Evolutionary conservation across 441 rosid genomes (phyloP), one percentile per base, ranked within the genome.

Genomic region (Arabidopsis lyrata): DNA sequence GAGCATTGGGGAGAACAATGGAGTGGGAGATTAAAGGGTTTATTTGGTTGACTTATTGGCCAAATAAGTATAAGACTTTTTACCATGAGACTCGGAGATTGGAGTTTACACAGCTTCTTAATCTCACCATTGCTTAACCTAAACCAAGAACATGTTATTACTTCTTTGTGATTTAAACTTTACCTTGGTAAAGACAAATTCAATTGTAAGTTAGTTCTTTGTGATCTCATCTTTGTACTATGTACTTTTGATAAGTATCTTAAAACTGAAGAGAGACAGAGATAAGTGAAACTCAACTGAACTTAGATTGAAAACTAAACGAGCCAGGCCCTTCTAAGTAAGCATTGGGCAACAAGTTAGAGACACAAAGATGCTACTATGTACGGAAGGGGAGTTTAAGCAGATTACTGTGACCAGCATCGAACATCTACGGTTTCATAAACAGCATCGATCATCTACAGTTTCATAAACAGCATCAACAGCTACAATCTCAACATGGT

Each of bases 21-120:
- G 95, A 87, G 66, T 91, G 90, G 89, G 98, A 93, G 63, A 78
- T 93, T 16, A 87, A 82, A 74, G 93, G 98, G 6, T 80, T 84
- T 81, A 91, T 93, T 78, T 91, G 95, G 93, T 54, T 90, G 45
- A 93, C 95, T 13, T 93, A 93, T 67, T 90, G 93, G 98, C 98
- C 96, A 29, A 88, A 91, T 38, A 93, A 83, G 72, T 79, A 87
- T 14, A 86, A 81, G 74, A 86, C 96, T 1, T 85, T 83, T 58
- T 84, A 91, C 58, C 82, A 65, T 63, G 98, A 91, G 56, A 94
- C 98, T 24, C 83, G 91, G 78, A 90, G 85, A 68, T 32, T 88
- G 50, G 93, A 93, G 66, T 91, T 93, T 22, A 83, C 78, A 77
- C 93, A 93, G 75, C 79, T 65, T 27, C 77, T 91, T 63, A 68